Evolutionary conservation across 805 yeast genomes (phyloP).

Genomic region (Lachancea waltii): DNA sequence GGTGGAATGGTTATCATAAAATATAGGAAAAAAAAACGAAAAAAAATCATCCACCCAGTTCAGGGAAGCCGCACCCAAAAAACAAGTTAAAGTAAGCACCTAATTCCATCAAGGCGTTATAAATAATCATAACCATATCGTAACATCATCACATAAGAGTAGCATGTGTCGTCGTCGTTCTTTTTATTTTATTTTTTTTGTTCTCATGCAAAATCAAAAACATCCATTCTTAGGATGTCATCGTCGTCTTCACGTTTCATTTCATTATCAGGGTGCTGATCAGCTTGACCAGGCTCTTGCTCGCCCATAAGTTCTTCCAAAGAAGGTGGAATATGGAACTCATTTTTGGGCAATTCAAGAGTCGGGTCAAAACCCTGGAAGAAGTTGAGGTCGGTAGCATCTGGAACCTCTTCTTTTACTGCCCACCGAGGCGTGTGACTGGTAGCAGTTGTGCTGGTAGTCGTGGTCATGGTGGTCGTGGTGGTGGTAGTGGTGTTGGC

Average conservation of each 20-base stretch:
- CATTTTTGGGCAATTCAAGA: conserved; percentile 1
- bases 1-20: too few relatives aligned
- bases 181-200: background rate
- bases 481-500: conserved; percentile 1
- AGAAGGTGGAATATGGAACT: conserved; percentile 26
- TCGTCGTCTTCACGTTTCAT: conserved; percentile 15
- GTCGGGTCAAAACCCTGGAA: conserved; percentile 4
- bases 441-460: conserved; percentile 6
- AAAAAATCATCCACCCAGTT: too few relatives aligned
- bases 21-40: too few relatives aligned
- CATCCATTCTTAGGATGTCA: conserved; percentile 15
- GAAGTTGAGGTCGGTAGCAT: background rate
- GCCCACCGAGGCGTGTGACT: conserved; percentile 5
- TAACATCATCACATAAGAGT: conserved; percentile 7
- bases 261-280: conserved; percentile 5
- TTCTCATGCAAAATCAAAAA: conserved; percentile 16
- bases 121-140: conserved; percentile 6
- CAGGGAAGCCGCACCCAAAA: too few relatives aligned
- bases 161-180: background rate
- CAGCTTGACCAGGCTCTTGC: conserved; percentile 17
- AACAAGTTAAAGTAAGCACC: too few relatives aligned
- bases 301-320: conserved; percentile 32
- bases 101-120: too few relatives aligned
- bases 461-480: too few relatives aligned
- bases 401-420: conserved; percentile 6